Conservation (phyloP, 2,329 filamentous ascomycete species). For the Teratosphaeria zuluensis region DNA sequence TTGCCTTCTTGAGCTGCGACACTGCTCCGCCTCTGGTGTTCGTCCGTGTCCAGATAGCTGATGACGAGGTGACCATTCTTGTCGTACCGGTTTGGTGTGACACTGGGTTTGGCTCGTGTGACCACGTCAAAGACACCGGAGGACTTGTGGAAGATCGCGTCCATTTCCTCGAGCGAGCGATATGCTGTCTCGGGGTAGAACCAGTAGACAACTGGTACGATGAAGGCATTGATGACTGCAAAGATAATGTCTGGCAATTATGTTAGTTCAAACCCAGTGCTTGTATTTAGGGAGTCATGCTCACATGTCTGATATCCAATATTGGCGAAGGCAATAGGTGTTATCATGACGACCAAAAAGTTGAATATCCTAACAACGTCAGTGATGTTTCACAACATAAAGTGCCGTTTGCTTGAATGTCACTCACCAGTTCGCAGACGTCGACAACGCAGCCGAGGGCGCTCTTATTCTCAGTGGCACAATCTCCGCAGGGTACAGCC, state of each 20-base stretch:
- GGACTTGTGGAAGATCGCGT: slow-evolving; percentile 46
- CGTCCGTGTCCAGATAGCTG: slow-evolving; percentile 33
- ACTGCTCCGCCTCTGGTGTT: neutral
- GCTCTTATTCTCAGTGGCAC: neutral
- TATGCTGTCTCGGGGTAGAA: slow-evolving; percentile 53
- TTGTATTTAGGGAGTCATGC: neutral
- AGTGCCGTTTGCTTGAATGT: no score
- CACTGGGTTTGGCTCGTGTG: slow-evolving; percentile 37
- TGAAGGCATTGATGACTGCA: neutral
- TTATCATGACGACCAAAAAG: neutral
- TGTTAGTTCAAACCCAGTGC: neutral
- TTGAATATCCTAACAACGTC: neutral
- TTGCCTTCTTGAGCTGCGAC: neutral
- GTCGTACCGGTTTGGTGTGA: slow-evolving; percentile 46
- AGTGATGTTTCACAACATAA: no score
- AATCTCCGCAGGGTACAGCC: neutral
- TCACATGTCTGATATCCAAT: neutral
- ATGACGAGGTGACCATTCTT: slow-evolving; percentile 48
- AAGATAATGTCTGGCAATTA: neutral
- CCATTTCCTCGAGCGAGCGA: slow-evolving; percentile 54
- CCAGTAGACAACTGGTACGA: slow-evolving; percentile 41
- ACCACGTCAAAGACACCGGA: slow-evolving; percentile 41
- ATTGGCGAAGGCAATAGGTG: neutral
- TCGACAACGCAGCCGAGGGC: neutral
- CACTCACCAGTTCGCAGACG: neutral